Evolutionary conservation across 164 flowering plant genomes (phyloP).

Genomic region (Paratinospora sagittata): DNA sequence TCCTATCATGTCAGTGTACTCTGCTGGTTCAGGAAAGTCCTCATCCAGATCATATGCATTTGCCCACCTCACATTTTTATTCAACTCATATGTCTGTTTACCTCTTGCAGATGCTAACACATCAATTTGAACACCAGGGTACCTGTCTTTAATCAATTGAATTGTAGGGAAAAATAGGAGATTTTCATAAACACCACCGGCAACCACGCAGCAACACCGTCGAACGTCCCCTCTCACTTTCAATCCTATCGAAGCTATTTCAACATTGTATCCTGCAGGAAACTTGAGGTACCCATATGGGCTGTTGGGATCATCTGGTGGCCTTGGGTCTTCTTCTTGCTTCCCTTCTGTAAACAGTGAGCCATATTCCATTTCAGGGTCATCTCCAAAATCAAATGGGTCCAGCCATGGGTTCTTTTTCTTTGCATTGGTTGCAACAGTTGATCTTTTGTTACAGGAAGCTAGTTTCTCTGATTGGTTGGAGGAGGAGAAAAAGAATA

Average conservation of each 20-base stretch:
- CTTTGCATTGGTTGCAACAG: constrained; percentile 32
- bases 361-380: constrained; percentile 65
- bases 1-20: constrained; percentile 81
- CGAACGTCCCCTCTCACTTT: constrained; percentile 81
- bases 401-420: constrained; percentile 76
- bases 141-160: constrained; percentile 79
- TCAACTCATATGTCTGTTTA: constrained; percentile 75
- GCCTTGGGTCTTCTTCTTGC: constrained; percentile 82
- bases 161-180: constrained; percentile 76
- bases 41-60: constrained; percentile 66
- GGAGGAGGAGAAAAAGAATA: constrained; percentile 22
- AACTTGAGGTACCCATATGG: constrained; percentile 91
- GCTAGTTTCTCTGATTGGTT: constrained; percentile 16
- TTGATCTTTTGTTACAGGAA: constrained; percentile 14
- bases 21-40: constrained; percentile 71
- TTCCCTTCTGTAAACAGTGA: constrained; percentile 64
- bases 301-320: constrained; percentile 67
- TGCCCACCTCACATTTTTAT: constrained; percentile 93
- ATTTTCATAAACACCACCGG: constrained; percentile 87
- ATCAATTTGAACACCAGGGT: constrained; percentile 87
- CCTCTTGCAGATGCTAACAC: constrained; percentile 59
- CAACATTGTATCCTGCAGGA: constrained; percentile 60
- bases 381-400: constrained; percentile 77
- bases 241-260: constrained; percentile 59
- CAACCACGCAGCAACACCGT: constrained; percentile 68